Evolutionary conservation across 345 rosid species (phyloP), one percentile per base, ranked within the genome.

Genomic region (Populus ilicifolia): DNA sequence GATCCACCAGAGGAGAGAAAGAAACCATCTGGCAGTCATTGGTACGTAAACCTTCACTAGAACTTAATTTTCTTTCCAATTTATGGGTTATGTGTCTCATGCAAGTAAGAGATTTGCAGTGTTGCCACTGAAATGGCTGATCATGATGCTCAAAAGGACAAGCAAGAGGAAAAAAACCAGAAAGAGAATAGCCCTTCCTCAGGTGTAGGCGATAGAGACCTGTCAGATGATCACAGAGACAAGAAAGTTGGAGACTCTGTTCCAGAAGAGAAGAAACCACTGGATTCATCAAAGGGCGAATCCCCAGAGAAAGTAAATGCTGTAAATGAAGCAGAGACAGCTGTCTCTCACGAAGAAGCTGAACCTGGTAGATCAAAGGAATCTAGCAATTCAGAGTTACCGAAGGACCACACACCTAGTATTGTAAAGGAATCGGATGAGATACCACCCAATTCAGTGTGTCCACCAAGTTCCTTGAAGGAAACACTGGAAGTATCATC

Each of bases 1-100:
- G 97, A 94, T 83, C 93, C 98, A 70, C 97, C 97, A 33, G 91
- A 86, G 83, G 80, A 83, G 74, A 80, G 73, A 83, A 88, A 89
- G 83, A 93, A 89, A 70, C 80, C 72, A 78, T 44, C 78, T 79
- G 85, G 27, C 75, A 80, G 85, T 66, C 89, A 85, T 72, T 83
- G 98, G 99, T 95, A 84, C 63, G 84, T 74, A 14, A 61, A 70
- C 5, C 74, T 78, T 17, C 72, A 18, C 36, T 36, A 25, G 16
- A 46, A 23, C 67, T 72, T 70, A 27, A 18, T 30, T 75, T 25
- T 70, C n/a, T 46, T 27, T 80, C 35, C n/a, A 78, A 29, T 67
- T 78, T 77, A 68, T 61, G 43, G 71, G 73, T 80, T 36, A 76
- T 72, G 70, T 72, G 52, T 79, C 83, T 89, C 77, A 87, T 69